Evolutionary conservation across 2,329 filamentous ascomycete genomes (phyloP), one percentile per base, ranked within the genome.

Genomic region (Tolypocladium ovalisporum): DNA sequence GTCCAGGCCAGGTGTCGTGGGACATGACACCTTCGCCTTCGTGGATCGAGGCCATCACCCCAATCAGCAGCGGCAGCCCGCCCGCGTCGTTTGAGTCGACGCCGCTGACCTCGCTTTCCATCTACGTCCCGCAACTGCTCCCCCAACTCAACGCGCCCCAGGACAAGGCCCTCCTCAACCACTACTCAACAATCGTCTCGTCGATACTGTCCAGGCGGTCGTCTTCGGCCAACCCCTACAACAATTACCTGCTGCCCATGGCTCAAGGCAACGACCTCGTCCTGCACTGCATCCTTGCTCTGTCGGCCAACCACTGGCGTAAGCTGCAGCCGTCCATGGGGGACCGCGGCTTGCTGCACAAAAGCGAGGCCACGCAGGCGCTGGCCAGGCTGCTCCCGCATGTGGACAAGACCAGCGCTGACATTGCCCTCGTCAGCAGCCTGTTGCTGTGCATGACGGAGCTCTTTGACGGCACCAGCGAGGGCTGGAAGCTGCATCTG

Each of bases 381-480:
- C 60, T 71, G 19, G 68, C 68, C 29, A 57, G 62, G n/a, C 59
- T 71, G 19, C 59, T 73, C 27, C 69, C 70, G 1, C 69, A 71
- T 13, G 70, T 75, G 0, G 64, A 70, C 49, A 62, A 59, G 29
- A 64, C 63, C 8, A 68, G 63, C 15, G 65, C 64, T 19, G 68
- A 70, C 44, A 68, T 73, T 54, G 71, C 73, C 12, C 72, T 75
- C 24, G 68, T 70, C 3, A 69, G 71, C 19, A 70, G 73, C n/a
- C 65, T 76, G 17, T 56, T 76, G 12, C 67, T 76, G 0, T 75
- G 72, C 57, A 70, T 76, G 65, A 73, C 73, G 5, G 74, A 75
- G 57, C 61, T 75, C 10, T 75, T 75, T 27, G 73, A 76, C 56
- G 72, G 73, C 42, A 70, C 72, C 2, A 74, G 72, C 19, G 65